phyloP scores from a whole-genome alignment of 1,284 basidiomycete species.

The Ustilago tritici region DNA sequence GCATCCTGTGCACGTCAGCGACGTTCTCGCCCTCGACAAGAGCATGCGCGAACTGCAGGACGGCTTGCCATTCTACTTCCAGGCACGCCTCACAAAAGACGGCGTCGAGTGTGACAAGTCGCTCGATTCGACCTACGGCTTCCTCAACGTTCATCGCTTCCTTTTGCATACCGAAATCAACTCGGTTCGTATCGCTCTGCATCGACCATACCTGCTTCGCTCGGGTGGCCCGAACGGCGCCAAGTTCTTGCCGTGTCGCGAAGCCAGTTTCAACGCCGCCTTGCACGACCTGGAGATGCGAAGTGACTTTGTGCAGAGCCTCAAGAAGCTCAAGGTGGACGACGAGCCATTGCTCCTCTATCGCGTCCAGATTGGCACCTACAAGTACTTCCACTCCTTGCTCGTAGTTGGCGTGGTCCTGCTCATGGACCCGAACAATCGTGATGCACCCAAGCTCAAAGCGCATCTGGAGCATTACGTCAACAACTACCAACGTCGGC shows the following conservation, averaged over 20 bases:
- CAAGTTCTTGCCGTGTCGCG: conserved; percentile 51
- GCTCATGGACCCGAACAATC: conserved; percentile 55
- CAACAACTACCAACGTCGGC: conserved; percentile 21
- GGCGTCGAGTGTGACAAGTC: conserved; percentile 50
- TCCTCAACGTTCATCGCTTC: conserved; percentile 60
- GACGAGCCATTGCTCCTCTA: conserved; percentile 37
- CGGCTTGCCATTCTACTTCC: conserved; percentile 61
- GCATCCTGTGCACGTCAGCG: conserved; percentile 48
- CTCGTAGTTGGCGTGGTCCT: conserved; percentile 59
- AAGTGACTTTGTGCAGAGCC: conserved; percentile 40
- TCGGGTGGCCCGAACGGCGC: conserved; percentile 43
- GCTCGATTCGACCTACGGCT: conserved; percentile 56
- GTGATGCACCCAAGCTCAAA: conserved; percentile 51
- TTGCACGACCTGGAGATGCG: conserved; percentile 60
- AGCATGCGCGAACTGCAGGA: conserved; percentile 46
- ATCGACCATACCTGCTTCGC: conserved; percentile 62
- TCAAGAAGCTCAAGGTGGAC: conserved; percentile 25
- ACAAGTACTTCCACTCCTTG: conserved; percentile 62
- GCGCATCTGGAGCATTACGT: conserved; percentile 49
- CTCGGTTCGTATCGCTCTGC: conserved; percentile 55
- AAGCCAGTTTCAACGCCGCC: conserved; percentile 59
- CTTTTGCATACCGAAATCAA: conserved; percentile 62
- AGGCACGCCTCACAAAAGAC: conserved; percentile 28
- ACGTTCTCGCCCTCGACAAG: conserved; percentile 55
- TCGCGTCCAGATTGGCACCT: conserved; percentile 56